Percentiles rank a stretch among this genome's conserved stretches.
phyloP scores from a whole-genome alignment of 2,329 filamentous ascomycete genomes.

The Trichoderma atroviride region DNA sequence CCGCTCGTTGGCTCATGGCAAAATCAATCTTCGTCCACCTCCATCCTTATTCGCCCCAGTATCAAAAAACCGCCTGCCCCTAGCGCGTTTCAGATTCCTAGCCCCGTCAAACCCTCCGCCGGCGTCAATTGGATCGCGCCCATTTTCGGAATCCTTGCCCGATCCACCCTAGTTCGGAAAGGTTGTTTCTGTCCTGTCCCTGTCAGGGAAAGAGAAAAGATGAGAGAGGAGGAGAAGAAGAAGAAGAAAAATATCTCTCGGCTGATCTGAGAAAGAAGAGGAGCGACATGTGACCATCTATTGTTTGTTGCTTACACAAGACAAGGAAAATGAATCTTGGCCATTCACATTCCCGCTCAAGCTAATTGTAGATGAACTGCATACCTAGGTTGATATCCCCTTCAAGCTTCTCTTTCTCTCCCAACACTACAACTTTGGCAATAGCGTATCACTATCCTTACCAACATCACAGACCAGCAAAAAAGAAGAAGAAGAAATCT shows the following conservation, averaged over 20 bases:
- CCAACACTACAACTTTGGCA: background rate
- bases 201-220: background rate
- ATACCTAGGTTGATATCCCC: background rate
- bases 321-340: background rate
- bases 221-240: too few species aligned
- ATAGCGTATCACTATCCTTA: background rate
- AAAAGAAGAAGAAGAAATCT: background rate
- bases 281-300: background rate
- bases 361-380: background rate
- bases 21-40: background rate
- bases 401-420: background rate
- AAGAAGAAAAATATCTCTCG: background rate
- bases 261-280: background rate
- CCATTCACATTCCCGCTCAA: background rate
- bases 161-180: slow-evolving; percentile 16
- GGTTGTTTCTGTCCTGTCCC: background rate
- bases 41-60: background rate
- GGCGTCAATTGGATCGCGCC: slow-evolving; percentile 9
- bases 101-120: background rate
- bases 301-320: too few species aligned
- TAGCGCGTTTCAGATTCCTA: slow-evolving; percentile 16
- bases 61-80: background rate
- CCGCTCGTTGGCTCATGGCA: background rate
- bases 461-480: background rate
- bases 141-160: slow-evolving; percentile 15